Conservation (phyloP, 257 asterid genomes). For the Fraxinus excelsior region DNA sequence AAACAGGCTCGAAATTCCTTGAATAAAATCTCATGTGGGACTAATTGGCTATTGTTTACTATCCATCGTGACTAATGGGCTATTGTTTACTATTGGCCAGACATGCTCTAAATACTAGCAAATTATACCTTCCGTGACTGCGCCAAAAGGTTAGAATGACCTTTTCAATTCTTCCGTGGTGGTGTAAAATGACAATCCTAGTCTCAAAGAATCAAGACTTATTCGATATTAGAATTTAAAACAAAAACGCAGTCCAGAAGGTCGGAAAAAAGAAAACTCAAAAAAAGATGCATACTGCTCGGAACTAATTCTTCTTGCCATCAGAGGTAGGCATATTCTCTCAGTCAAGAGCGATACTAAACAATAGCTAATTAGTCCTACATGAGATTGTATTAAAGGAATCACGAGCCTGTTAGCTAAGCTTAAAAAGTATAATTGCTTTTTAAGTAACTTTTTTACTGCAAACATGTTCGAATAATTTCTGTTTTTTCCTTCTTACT, state of each 20-base stretch:
- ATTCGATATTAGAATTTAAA: constrained; percentile 9
- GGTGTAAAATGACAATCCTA: constrained; percentile 79
- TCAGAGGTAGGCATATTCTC: constrained; percentile 18
- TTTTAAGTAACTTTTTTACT: not conserved
- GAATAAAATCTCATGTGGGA: not conserved
- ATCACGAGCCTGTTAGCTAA: not conserved
- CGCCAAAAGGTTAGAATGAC: constrained; percentile 64
- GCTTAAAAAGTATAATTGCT: not conserved
- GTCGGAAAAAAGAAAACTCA: not conserved
- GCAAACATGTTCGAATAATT: not conserved
- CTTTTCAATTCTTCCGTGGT: constrained; percentile 51
- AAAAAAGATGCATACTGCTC: constrained; percentile 40
- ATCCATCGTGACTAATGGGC: too few relatives aligned
- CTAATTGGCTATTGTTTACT: not conserved
- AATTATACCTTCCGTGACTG: constrained; percentile 51
- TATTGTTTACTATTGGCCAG: too few relatives aligned
- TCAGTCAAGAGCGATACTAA: not conserved
- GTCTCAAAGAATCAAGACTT: not conserved
- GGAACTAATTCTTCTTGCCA: constrained; percentile 51
- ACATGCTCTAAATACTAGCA: too few relatives aligned
- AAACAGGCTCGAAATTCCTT: not conserved
- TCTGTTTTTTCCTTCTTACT: not conserved
- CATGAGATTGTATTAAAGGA: not conserved
- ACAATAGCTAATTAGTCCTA: not conserved
- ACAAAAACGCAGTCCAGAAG: not conserved